Base-by-base conservation (phyloP, 1,139 yeast genomes). In the Geotrichum bryndzae region DNA sequence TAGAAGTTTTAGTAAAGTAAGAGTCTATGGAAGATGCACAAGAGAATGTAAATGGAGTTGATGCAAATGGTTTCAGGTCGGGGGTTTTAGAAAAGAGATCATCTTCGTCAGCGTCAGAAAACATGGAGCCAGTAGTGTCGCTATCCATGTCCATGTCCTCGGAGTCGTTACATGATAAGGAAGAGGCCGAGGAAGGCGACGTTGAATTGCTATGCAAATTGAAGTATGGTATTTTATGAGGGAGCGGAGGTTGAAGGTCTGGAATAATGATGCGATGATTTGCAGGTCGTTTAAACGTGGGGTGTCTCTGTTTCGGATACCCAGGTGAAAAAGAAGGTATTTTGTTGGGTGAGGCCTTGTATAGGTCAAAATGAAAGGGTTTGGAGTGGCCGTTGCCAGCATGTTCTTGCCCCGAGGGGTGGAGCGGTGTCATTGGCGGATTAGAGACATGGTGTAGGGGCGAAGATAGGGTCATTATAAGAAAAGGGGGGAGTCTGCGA, bases 91-190 rank as follows among this genome's bases (percentile, higher is more conserved):
- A 38, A 31, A 13, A 33, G 13, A 25, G 41, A 45, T 46, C 57
- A 2, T n/a, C 25, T n/a, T 59, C 61, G 2, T 54, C 58, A n/a
- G 38, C 53, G 41, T 59, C 61, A 3, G 57, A 54, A 45, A 53
- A 54, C 15, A 31, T 23, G 25, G 61, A 54, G 15, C 35, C 45
- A 11, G 58, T 33, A 18, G 61, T 54, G 41, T 59, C 61, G 41
- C 61, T 59, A 41, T 59, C 61, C 56, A 56, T 56, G 33, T 56
- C 58, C 11, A 56, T 56, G 33, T 56, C 58, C 11, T 41, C 48
- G 18, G 48, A 41, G 48, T 10, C 22, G 48, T 41, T 41, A n/a
- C 22, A 41, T 41, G 48, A 41, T 41, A 23, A 41, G 18, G 48
- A 41, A 15, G 48, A 15, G 22, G 48, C 18, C 22, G 22, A 41